Base-by-base conservation (phyloP, 78 protist species). In the Carpediemonas membranifera region DNA sequence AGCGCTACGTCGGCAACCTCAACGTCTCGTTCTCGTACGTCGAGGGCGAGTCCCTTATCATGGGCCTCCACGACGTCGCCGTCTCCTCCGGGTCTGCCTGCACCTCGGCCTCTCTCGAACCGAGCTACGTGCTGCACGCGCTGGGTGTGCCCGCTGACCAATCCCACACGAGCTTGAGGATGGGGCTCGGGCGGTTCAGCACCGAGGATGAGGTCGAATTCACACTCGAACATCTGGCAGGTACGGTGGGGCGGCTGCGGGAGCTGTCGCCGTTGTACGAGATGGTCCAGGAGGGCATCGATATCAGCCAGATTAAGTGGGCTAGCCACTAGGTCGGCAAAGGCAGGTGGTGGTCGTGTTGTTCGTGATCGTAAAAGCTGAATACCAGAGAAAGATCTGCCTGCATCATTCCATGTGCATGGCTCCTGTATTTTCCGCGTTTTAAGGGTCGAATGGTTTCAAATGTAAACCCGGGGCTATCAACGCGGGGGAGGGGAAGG, bases 221-320 rank as follows among this genome's bases (percentile, higher is more conserved):
- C 47, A 33, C 63, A 84, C 27, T 41, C 80, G 36, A 63, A 66
- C 21, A 30, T 24, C 28, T 43, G 68, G 39, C 3, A 21, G 34
- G 36, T 65, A 9, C 5, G 44, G 60, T 90, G 18, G 53, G 65
- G 30, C 36, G 94, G 13, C 80, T 94, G 62, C 78, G 98, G 33
- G 93, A 87, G 53, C 78, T 94, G 89, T 41, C 75, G 2, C 98
- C 98, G 43, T 82, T 94, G 52, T 94, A 90, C 90, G 98, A 94
- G 74, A 86, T 92, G 92, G 79, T 76, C 47, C 7, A 59, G 44
- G 14, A 90, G 59, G 97, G 97, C 54, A 74, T 88, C 34, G 97
- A 92, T 68, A 28, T 90, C 59, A 80, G 76, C 56, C 58, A 73
- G 19, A 87, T 87, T 37, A 68, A 90, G 52, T 73, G 78, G 78